Evolutionary conservation across 2,329 filamentous ascomycete genomes (phyloP).

Genomic region (Fusarium transvaalense): DNA sequence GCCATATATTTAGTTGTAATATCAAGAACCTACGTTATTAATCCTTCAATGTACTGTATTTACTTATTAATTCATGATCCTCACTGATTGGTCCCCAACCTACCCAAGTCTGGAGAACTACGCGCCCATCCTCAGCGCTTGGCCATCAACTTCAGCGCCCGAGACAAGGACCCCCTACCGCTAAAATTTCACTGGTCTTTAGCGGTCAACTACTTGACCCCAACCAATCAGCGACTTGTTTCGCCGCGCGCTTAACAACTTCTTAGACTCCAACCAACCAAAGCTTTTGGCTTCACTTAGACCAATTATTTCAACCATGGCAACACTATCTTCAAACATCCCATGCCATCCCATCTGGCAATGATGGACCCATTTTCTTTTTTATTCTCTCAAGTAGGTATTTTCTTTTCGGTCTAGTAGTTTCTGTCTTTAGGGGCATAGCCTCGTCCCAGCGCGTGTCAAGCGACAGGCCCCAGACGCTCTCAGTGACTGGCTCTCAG

Average conservation of each 20-base stretch:
- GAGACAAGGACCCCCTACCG: conserved; percentile 11
- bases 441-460: conserved; percentile 27
- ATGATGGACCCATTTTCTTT: conserved; percentile 13
- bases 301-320: conserved; percentile 25
- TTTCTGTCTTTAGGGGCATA: conserved; percentile 3
- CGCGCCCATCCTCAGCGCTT: conserved; percentile 31
- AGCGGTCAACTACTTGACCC: not conserved
- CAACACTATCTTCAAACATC: conserved; percentile 30
- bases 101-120: conserved; percentile 4
- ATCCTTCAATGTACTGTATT: not conserved
- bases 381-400: not conserved
- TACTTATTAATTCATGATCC: not conserved
- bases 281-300: conserved; percentile 8
- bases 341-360: too few species aligned
- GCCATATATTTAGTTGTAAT: not conserved
- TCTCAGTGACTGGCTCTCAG: conserved; percentile 39
- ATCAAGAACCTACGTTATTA: not conserved
- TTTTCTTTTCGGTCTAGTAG: conserved; percentile 6
- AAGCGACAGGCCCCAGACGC: conserved; percentile 30
- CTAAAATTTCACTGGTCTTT: conserved; percentile 18
- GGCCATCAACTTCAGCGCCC: conserved; percentile 6
- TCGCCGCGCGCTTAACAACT: conserved; percentile 42
- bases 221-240: conserved; percentile 39
- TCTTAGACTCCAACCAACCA: conserved; percentile 46
- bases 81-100: conserved; percentile 14